A percentile compares a stretch with the other conserved stretches of the same genome.
phyloP scores from a whole-genome alignment of 805 yeast species.

The Pichia manshurica region DNA sequence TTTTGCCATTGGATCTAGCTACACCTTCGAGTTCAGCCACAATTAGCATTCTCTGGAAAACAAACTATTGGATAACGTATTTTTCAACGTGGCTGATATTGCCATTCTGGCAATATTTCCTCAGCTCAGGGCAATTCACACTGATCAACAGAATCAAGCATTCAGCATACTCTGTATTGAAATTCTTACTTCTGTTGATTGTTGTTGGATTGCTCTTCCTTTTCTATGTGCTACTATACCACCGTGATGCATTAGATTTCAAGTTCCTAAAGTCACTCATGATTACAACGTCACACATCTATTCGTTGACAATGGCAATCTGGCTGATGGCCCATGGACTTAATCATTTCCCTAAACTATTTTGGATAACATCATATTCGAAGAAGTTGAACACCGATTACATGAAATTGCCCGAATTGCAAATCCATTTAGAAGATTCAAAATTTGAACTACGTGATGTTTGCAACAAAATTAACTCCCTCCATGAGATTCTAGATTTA shows the following conservation, averaged over 20 bases:
- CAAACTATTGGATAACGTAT: conserved; percentile 77
- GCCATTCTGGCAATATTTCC: conserved; percentile 70
- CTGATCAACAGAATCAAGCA: conserved; percentile 43
- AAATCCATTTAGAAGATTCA: conserved; percentile 60
- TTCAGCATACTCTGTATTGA: conserved; percentile 50
- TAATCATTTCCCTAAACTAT: conserved; percentile 53
- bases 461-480: conserved; percentile 49
- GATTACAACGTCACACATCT: conserved; percentile 72
- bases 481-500: conserved; percentile 40
- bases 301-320: conserved; percentile 64
- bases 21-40: conserved; percentile 33
- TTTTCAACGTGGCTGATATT: conserved; percentile 70
- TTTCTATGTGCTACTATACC: conserved; percentile 49
- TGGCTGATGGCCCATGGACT: conserved; percentile 86
- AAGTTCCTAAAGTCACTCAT: conserved; percentile 58
- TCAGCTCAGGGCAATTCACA: conserved; percentile 61
- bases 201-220: conserved; percentile 48
- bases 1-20: conserved; percentile 70
- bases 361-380: conserved; percentile 25
- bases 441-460: conserved; percentile 58
- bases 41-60: conserved; percentile 49
- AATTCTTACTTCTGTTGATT: conserved; percentile 55
- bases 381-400: conserved; percentile 34
- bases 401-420: conserved; percentile 47
- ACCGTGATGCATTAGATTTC: conserved; percentile 26